A percentile compares a stretch with the other conserved stretches of the same genome.
phyloP scores from a whole-genome alignment of 495 filamentous ascomycete species.

The Neurospora hispaniola region DNA sequence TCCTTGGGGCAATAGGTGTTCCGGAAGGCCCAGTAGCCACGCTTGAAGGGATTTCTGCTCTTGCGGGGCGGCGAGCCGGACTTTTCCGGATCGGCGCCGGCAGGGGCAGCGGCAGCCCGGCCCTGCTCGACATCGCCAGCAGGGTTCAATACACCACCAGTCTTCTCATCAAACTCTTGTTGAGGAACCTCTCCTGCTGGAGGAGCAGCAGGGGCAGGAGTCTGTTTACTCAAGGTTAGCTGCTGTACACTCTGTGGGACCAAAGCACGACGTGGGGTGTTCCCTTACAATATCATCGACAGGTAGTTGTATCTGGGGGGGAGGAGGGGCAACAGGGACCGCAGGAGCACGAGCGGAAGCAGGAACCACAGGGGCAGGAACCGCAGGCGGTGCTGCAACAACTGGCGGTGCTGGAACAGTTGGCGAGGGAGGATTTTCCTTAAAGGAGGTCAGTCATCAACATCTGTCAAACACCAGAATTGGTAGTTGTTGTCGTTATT shows the following conservation, averaged over 20 bases:
- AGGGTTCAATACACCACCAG: not conserved
- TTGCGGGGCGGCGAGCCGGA: not conserved
- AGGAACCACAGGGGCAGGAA: not conserved
- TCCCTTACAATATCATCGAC: not conserved
- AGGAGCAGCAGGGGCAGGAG: slow-evolving; percentile 3
- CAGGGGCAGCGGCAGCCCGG: not conserved
- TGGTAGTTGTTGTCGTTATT: not conserved
- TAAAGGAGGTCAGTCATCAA: not conserved
- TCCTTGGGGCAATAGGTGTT: slow-evolving; percentile 21
- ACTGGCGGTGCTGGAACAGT: not conserved
- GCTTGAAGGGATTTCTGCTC: slow-evolving; percentile 8
- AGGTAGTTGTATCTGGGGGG: not conserved
- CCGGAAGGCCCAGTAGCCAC: slow-evolving; percentile 11
- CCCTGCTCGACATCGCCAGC: slow-evolving; percentile 6
- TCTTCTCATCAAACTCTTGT: slow-evolving; percentile 11
- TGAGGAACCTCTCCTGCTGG: slow-evolving; percentile 6
- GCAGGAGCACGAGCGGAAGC: not conserved
- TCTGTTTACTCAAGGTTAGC: slow-evolving; percentile 2
- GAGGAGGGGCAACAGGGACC: not conserved
- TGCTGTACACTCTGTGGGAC: not conserved
- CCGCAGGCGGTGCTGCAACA: not conserved
- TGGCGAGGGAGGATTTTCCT: not conserved
- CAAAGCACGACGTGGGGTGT: not conserved
- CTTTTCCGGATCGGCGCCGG: slow-evolving; percentile 9
- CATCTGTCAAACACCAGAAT: not conserved